These are phyloP conservation scores for Guadua angustifolia DNA, from an alignment of 176 grass and related monocot species.

Conservation along the genomic window DNA sequence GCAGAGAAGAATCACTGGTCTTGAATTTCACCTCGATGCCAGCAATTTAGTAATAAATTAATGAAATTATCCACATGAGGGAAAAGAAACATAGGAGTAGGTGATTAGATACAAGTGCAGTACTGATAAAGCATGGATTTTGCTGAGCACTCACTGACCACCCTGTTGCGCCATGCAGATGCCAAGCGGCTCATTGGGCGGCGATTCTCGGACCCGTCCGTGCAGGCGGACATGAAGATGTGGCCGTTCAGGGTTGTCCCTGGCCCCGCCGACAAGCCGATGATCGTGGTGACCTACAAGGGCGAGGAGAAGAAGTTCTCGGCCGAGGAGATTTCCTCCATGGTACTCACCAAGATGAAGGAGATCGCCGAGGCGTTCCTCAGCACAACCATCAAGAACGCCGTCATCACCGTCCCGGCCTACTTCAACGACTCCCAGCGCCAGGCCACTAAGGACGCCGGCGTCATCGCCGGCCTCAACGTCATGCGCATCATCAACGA, in stretches of 20 bases:
- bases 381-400: slow-evolving; percentile 62
- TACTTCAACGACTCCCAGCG: slow-evolving; percentile 95
- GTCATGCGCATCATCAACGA: slow-evolving; percentile 93
- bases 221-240: slow-evolving; percentile 83
- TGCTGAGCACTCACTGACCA: neutral
- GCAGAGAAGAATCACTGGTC: neutral
- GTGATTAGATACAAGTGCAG: neutral
- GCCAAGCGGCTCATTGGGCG: slow-evolving; percentile 83
- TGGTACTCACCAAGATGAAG: slow-evolving; percentile 87
- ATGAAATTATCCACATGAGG: neutral
- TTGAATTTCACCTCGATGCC: neutral
- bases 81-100: neutral
- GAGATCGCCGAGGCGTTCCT: slow-evolving; percentile 75
- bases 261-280: slow-evolving; percentile 69
- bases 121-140: neutral
- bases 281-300: slow-evolving; percentile 75
- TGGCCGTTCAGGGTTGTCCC: slow-evolving; percentile 90
- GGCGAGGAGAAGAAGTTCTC: slow-evolving; percentile 81
- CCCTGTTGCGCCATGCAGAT: slow-evolving; percentile 46
- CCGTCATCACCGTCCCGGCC: slow-evolving; percentile 77
- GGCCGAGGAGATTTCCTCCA: slow-evolving; percentile 88
- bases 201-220: slow-evolving; percentile 69
- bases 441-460: slow-evolving; percentile 91
- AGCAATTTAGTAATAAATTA: neutral
- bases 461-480: slow-evolving; percentile 75